Evolutionary conservation across 2,329 filamentous ascomycete species (phyloP).

Genomic region (Diaporthe humulicola): DNA sequence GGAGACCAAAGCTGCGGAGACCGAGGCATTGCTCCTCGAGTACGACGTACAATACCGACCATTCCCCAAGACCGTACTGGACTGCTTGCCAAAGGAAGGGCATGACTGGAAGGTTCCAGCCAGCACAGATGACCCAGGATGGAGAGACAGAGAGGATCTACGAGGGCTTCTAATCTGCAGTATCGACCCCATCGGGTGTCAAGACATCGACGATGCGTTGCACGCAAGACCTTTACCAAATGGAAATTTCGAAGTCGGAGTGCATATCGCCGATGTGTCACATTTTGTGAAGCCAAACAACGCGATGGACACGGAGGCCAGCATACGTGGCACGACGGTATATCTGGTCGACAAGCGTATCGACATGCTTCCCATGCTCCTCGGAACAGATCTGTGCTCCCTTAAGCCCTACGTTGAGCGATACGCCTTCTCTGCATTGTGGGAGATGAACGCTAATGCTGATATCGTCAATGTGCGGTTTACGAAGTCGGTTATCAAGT

Average conservation of each 20-base stretch:
- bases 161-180: conserved; percentile 92
- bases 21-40: conserved; percentile 92
- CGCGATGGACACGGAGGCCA: conserved; percentile 96
- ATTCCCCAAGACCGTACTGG: conserved; percentile 94
- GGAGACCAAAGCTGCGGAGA: conserved; percentile 97
- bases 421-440: conserved; percentile 86
- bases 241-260: conserved; percentile 94
- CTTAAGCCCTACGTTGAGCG: conserved; percentile 98
- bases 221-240: conserved; percentile 89
- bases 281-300: conserved; percentile 98
- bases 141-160: conserved; percentile 87
- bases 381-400: conserved; percentile 96
- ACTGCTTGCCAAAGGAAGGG: conserved; percentile 91
- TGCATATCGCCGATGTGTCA: conserved; percentile 99
- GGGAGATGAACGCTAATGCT: conserved; percentile 89
- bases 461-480: conserved; percentile 89
- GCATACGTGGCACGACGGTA: conserved; percentile 93
- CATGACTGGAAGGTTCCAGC: conserved; percentile 93
- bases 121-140: conserved; percentile 85
- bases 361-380: conserved; percentile 97
- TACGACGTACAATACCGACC: conserved; percentile 98
- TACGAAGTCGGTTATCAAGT: conserved; percentile 98
- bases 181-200: conserved; percentile 95
- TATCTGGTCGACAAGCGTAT: conserved; percentile 99
- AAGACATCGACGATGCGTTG: conserved; percentile 97